Conservation (phyloP, 768 basidiomycete species). For the Tylopilus felleus region DNA sequence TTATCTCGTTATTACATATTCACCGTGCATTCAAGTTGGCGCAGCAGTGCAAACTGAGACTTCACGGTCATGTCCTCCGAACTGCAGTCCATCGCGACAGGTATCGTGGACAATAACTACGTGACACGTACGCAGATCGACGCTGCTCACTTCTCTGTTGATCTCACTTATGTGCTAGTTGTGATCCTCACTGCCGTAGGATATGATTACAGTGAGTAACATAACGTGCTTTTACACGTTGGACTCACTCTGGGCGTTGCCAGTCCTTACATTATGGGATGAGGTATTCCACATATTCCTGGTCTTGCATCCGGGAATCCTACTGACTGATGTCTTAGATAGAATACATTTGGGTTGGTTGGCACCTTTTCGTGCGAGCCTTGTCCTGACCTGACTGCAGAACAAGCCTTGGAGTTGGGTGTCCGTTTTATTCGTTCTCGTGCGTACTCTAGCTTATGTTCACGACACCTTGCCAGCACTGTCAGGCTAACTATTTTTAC, state of each 20-base stretch:
- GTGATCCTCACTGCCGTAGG: slow-evolving; percentile 3
- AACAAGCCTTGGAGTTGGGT: slow-evolving; percentile 1
- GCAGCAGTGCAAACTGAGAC: background rate
- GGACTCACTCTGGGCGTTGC: background rate
- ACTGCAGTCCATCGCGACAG: background rate
- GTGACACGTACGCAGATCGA: background rate
- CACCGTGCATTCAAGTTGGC: too few relatives aligned
- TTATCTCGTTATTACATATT: too few relatives aligned
- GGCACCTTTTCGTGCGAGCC: background rate
- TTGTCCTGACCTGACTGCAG: slow-evolving; percentile 1
- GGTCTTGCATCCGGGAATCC: background rate
- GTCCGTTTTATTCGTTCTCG: slow-evolving; percentile 5
- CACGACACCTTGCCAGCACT: background rate
- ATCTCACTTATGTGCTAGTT: too few relatives aligned
- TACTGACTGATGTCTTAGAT: background rate
- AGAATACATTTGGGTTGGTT: slow-evolving; percentile 7
- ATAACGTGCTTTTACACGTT: background rate
- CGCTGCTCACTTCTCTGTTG: background rate
- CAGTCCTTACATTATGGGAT: slow-evolving; percentile 7
- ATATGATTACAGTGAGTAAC: slow-evolving; percentile 7
- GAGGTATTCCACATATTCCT: slow-evolving; percentile 11
- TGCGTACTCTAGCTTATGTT: background rate
- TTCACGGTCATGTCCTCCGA: background rate
- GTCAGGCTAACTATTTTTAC: background rate
- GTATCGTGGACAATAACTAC: background rate